Evolutionary conservation across 768 basidiomycete genomes (phyloP).

Genomic region (Agaricus subrufescens): DNA sequence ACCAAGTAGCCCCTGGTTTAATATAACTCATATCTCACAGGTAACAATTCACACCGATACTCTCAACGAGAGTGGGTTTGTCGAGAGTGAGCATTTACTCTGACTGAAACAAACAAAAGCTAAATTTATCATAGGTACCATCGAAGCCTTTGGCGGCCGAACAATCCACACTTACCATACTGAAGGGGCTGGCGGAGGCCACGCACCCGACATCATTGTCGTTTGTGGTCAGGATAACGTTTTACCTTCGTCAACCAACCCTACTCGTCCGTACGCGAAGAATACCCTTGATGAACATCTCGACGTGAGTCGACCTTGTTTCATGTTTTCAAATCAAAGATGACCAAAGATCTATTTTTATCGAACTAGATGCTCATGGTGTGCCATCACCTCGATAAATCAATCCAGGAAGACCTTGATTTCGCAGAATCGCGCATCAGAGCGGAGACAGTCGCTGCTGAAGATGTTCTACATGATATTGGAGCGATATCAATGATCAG

Average conservation of each 20-base stretch:
- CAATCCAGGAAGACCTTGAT: constrained; percentile 88
- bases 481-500: constrained; percentile 98
- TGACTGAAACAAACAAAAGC: not conserved
- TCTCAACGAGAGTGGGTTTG: constrained; percentile 94
- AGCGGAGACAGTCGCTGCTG: constrained; percentile 94
- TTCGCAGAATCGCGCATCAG: constrained; percentile 98
- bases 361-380: constrained; percentile 91
- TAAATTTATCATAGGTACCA: constrained; percentile 52
- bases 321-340: not conserved
- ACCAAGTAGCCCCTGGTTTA: not conserved
- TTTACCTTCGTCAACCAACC: constrained; percentile 94
- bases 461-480: constrained; percentile 88
- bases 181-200: constrained; percentile 94
- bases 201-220: constrained; percentile 98
- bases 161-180: constrained; percentile 98
- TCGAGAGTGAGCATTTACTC: constrained; percentile 64
- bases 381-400: constrained; percentile 93
- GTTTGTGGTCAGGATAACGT: constrained; percentile 89
- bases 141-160: constrained; percentile 81
- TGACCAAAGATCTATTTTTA: too few relatives aligned
- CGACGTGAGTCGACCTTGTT: constrained; percentile 54
- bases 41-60: constrained; percentile 98
- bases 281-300: constrained; percentile 98
- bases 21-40: constrained; percentile 21
- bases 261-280: constrained; percentile 84